phyloP scores from a whole-genome alignment of 192 early-diverging fungal genomes.

The Podochytrium sp. region DNA sequence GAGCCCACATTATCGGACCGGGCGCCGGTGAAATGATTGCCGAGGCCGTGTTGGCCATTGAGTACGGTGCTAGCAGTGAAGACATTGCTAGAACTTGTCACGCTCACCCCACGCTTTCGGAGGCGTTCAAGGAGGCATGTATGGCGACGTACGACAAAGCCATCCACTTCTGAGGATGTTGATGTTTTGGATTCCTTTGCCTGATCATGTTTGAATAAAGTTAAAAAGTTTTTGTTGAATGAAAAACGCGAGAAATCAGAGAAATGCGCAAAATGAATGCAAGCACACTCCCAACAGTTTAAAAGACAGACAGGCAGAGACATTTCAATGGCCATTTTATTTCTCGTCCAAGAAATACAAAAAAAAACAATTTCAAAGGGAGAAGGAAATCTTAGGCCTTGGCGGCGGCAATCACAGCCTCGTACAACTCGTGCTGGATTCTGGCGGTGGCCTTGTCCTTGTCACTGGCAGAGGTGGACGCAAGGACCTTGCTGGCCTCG shows the following conservation, averaged over 20 bases:
- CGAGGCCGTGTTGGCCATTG: constrained; percentile 95
- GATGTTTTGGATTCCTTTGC: no score
- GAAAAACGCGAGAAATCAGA: no score
- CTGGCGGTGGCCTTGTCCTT: constrained; percentile 79
- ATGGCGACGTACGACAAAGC: constrained; percentile 84
- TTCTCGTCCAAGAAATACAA: no score
- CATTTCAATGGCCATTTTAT: no score
- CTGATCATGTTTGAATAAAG: no score
- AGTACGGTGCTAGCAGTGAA: constrained; percentile 97
- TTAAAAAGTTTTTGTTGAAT: no score
- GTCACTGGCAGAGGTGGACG: constrained; percentile 66
- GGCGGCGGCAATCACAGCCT: constrained; percentile 78
- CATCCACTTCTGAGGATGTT: constrained; percentile 49
- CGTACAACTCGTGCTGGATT: constrained; percentile 87
- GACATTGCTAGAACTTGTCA: constrained; percentile 98
- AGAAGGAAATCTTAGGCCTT: constrained; percentile 35
- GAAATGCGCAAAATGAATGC: no score
- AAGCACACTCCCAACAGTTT: no score
- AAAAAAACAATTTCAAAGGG: no score
- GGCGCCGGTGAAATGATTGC: constrained; percentile 99
- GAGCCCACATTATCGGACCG: constrained; percentile 97
- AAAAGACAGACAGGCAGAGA: no score
- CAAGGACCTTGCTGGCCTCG: constrained; percentile 75
- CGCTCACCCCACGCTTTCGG: constrained; percentile 94
- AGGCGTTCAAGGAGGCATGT: constrained; percentile 98